Evolutionary conservation across 2,329 filamentous ascomycete genomes (phyloP), one percentile per base, ranked within the genome.

Genomic region (Elsinoe ampelina): DNA sequence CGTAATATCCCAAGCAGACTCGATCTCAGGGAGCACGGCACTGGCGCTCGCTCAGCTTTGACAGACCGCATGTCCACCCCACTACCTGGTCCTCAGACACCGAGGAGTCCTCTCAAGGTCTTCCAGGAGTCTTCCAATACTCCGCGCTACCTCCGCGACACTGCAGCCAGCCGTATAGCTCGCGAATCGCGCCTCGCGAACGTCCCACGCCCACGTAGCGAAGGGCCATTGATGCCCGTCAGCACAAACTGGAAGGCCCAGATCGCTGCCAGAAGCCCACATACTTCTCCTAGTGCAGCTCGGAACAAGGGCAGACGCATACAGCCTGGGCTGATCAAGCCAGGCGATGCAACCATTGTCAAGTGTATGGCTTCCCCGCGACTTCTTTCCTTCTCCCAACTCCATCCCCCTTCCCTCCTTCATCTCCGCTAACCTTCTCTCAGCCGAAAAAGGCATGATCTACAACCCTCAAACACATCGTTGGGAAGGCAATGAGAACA

Each of bases 401-500:
- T 43, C 35, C 15, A 12, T 34, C n/a, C 19, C 34, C 26, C 34
- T 11, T 17, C n/a, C 8, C 15, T 52, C 48, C 35, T 39, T 34
- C 34, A 15, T 26, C 17, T 12, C 34, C 34, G 32, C 38, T 39
- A 36, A 47, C 12, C 1, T 36, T 34, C 39, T 58, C 56, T 39
- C 63, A 92, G 89, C 85, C 66, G 81, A 95, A 59, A 93, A 95
- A 71, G 93, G 92, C 61, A 98, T 98, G 93, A 85, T 83, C 56
- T 98, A 95, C 70, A 97, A 98, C 66, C 89, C 93, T 5, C 77
- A 80, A 26, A 87, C 88, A 7, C 93, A 85, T 66, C 81, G 84
- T 51, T 98, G 93, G 93, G 93, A 98, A 76, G 93, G 93, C 54
- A 98, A 98, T 65, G 93, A 98, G 69, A 92, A 89, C 64, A 86